phyloP scores from a whole-genome alignment of 306 rosid species.

The Fragaria iinumae region DNA sequence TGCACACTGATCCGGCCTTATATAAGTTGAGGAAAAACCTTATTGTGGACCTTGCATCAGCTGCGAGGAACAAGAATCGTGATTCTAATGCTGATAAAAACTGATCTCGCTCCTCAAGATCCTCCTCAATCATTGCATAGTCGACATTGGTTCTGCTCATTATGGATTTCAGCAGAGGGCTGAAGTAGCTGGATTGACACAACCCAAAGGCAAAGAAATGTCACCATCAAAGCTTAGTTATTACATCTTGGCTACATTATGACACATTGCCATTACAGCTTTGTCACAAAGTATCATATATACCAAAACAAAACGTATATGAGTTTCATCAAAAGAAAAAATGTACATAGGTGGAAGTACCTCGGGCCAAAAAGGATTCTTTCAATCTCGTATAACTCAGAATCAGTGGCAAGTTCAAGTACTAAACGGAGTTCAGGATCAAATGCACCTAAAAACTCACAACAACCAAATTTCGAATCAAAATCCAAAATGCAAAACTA shows the following conservation, averaged over 20 bases:
- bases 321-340: background rate
- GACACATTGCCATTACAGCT: background rate
- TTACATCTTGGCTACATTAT: background rate
- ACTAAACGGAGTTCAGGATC: constrained; percentile 77
- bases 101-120: constrained; percentile 67
- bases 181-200: constrained; percentile 73
- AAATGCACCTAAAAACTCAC: constrained; percentile 35
- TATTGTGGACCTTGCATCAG: constrained; percentile 85
- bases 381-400: constrained; percentile 76
- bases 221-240: constrained; percentile 6
- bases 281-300: background rate
- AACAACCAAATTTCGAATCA: background rate
- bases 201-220: background rate
- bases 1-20: background rate
- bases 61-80: constrained; percentile 84
- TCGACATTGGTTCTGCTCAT: constrained; percentile 48
- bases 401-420: constrained; percentile 81
- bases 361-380: constrained; percentile 85
- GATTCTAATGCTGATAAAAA: constrained; percentile 71
- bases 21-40: constrained; percentile 40
- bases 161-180: constrained; percentile 87
- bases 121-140: constrained; percentile 63
- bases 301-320: background rate
- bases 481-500: background rate
- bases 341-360: constrained; percentile 19